Percentiles rank a stretch among this genome's conserved stretches.
Conservation (phyloP, 768 basidiomycete genomes). For the Rhizopogon vinicolor region DNA sequence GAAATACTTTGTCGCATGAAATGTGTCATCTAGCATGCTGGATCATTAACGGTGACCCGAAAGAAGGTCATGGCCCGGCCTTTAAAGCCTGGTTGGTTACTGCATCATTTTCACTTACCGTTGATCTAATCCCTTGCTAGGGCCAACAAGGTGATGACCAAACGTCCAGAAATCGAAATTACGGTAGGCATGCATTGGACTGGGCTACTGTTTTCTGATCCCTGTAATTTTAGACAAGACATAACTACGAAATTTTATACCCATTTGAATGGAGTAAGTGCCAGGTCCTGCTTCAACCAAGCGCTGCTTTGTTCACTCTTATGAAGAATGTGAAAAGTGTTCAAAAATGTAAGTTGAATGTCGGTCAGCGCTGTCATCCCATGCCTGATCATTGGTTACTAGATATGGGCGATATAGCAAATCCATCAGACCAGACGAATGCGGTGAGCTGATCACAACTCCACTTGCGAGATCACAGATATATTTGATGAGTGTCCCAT, state of each 20-base stretch:
- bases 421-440: constrained; percentile 63
- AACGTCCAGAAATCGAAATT: constrained; percentile 64
- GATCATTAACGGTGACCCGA: constrained; percentile 67
- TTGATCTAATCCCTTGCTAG: constrained; percentile 21
- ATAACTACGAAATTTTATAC: constrained; percentile 73
- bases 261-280: constrained; percentile 70
- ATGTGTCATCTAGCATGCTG: constrained; percentile 91
- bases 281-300: not conserved
- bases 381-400: constrained; percentile 2
- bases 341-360: constrained; percentile 46
- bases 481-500: not conserved
- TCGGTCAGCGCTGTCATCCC: not conserved
- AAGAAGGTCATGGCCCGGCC: constrained; percentile 67
- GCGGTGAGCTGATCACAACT: constrained; percentile 38
- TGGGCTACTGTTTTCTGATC: constrained; percentile 1
- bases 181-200: constrained; percentile 33
- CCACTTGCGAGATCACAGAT: not conserved
- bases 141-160: constrained; percentile 68
- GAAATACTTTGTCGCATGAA: constrained; percentile 82
- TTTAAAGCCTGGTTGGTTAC: constrained; percentile 66
- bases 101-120: not conserved
- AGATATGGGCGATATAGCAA: constrained; percentile 76
- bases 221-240: constrained; percentile 45
- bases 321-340: constrained; percentile 59
- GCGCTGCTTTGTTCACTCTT: not conserved